Conservation (phyloP, 257 asterid genomes). For the Gardenia jasminoides region DNA sequence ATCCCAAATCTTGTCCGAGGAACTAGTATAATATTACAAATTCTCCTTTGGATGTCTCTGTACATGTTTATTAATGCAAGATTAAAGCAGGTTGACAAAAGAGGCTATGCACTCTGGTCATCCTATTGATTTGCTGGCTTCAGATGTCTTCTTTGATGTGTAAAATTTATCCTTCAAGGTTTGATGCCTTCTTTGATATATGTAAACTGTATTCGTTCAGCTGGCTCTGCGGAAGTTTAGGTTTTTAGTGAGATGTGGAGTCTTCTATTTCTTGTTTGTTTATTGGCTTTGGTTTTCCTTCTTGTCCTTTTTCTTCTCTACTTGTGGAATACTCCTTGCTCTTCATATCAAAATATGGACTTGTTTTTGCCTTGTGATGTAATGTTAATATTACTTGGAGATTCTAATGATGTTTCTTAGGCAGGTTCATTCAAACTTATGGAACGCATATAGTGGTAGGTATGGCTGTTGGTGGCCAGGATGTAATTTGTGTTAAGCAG, state of each 20-base stretch:
- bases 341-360: background rate
- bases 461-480: conserved; percentile 98
- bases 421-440: conserved; percentile 86
- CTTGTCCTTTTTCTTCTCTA: no score
- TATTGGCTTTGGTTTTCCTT: background rate
- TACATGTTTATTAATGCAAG: background rate
- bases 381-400: background rate
- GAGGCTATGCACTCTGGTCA: background rate
- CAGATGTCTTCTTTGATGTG: background rate
- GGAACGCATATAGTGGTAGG: conserved; percentile 97
- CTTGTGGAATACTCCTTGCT: background rate
- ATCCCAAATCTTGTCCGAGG: background rate
- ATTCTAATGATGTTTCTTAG: conserved; percentile 27
- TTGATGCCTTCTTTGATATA: background rate
- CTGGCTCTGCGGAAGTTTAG: background rate
- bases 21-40: no score
- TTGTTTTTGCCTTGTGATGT: background rate
- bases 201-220: no score
- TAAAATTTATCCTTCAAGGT: background rate
- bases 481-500: conserved; percentile 90
- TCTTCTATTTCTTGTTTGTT: no score
- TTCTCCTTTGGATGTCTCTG: background rate
- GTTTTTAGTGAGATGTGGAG: background rate
- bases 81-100: background rate
- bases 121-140: background rate